Base-by-base conservation (phyloP, 768 basidiomycete species). In the Goffeauzyma gilvescens region DNA sequence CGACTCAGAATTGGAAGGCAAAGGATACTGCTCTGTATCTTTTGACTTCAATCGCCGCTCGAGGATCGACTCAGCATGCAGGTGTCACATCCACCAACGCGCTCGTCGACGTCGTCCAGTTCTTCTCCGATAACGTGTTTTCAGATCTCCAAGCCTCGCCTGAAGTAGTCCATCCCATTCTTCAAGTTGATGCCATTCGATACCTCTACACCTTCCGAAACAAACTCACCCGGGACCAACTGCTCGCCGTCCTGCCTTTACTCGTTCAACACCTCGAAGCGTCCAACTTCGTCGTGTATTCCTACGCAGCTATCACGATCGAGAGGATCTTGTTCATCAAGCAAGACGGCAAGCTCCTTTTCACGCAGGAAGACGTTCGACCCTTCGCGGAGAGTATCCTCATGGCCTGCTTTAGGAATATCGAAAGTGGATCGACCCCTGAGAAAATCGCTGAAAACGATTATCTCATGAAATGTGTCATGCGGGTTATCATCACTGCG, bases 361-460 rank as follows among this genome's bases (percentile, higher is more conserved):
- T 95, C 66, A 71, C 77, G 1, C 80, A 84, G 59, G 76, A 74
- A 22, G 90, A 96, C 58, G 74, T 95, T 22, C 78, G 78, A 36
- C 80, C 81, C 9, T 74, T 80, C 49, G 83, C 86, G n/a, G 68
- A 74, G 13, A 70, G 72, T 33, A 70, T 93, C 46, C 64, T 68
- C 15, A 60, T 63, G 52, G 77, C 76, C 3, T 68, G 95, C 4
- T 69, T 98, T 50, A 63, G 65, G 30, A 85, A 80, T 62, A 81
- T 93, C 32, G 84, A 87, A 60, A 65, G 67, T 31, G 80, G 76
- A 5, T 72, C 70, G 2, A 80, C 80, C 3, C 76, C 93, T 0
- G 82, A 93, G 60, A 89, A 90, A 66, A 75, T 90, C 24, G 85
- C 90, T 0, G 89, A 95, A 60, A 98, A 98, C 53, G 90, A 96